Base-by-base conservation (phyloP, 441 rosid genomes). In the Mallotus repandus region DNA sequence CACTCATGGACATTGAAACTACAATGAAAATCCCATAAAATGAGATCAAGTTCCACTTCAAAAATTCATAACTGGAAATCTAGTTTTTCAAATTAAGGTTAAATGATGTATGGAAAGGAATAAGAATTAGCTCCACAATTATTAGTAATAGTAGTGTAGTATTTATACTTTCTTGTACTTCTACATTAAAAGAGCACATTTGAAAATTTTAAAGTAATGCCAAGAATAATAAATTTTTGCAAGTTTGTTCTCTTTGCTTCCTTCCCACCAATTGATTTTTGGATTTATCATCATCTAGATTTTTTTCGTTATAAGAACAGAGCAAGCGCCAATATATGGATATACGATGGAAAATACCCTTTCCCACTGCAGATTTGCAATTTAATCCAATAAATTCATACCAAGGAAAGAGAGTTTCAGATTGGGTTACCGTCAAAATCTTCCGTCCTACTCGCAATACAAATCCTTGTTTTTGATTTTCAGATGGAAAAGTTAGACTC, bases 351-450 rank as follows among this genome's bases (percentile, higher is more conserved):
- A 62, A 63, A 55, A 19, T 49, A 68, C 50, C 19, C 41, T 46
- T 43, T 62, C n/a, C 10, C 48, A 50, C 25, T 7, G 25, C 16
- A 59, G 13, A 58, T 41, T 52, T 29, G 43, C 29, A 74, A 52
- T 21, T 75, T 16, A 60, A 61, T 62, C 4, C 38, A 55, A 10
- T 7, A 41, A 11, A 6, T 35, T 49, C 58, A 53, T 38, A 32
- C 38, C 64, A 18, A 77, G 58, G 64, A 77, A 77, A 66, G 55
- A 21, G 35, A 63, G 72, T 74, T 68, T 55, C 66, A 77, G 45
- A 74, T 68, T 76, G 69, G 65, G 48, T 68, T 83, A 89, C 98
- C 94, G 85, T 89, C 83, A 88, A 78, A 80, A 89, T 86, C 80
- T 91, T 87, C 79, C 92, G 82, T 69, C 88, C 88, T 45, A 84